phyloP scores from a whole-genome alignment of 108 stramenopile species.

The Ochromonas danica region DNA sequence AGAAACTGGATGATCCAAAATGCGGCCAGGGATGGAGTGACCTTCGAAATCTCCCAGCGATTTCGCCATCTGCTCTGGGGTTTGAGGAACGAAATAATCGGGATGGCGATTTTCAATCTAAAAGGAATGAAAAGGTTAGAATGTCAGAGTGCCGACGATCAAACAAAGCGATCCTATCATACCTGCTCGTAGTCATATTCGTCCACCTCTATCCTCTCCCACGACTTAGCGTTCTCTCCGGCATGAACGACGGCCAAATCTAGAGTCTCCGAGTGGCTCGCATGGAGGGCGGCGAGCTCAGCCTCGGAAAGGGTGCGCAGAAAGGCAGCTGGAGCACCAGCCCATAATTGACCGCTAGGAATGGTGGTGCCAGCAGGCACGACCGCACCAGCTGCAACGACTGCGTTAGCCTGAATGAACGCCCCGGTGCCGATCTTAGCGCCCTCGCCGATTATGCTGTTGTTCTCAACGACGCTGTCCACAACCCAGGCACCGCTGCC shows the following conservation, averaged over 20 bases:
- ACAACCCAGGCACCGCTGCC: background rate
- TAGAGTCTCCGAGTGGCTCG: background rate
- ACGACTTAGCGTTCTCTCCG: background rate
- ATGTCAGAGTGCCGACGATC: no score
- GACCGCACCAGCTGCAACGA: constrained; percentile 74
- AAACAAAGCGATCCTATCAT: no score
- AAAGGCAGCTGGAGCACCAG: constrained; percentile 83
- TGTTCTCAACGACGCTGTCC: constrained; percentile 41
- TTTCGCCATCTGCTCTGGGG: constrained; percentile 5
- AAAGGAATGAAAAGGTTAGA: no score
- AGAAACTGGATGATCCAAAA: no score
- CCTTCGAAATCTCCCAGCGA: background rate
- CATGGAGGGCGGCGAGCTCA: constrained; percentile 6
- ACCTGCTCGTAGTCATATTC: constrained; percentile 1
- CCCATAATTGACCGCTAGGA: constrained; percentile 77
- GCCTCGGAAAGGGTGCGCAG: constrained; percentile 65
- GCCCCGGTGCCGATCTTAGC: constrained; percentile 74
- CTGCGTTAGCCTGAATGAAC: constrained; percentile 71
- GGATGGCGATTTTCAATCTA: no score
- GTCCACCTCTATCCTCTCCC: background rate
- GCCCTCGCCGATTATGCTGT: constrained; percentile 65
- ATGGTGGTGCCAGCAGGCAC: constrained; percentile 74
- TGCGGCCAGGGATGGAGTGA: background rate
- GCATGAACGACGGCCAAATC: background rate
- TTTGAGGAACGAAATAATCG: no score